Base-by-base conservation (phyloP, 768 basidiomycete genomes). In the Termitomyces sp. region DNA sequence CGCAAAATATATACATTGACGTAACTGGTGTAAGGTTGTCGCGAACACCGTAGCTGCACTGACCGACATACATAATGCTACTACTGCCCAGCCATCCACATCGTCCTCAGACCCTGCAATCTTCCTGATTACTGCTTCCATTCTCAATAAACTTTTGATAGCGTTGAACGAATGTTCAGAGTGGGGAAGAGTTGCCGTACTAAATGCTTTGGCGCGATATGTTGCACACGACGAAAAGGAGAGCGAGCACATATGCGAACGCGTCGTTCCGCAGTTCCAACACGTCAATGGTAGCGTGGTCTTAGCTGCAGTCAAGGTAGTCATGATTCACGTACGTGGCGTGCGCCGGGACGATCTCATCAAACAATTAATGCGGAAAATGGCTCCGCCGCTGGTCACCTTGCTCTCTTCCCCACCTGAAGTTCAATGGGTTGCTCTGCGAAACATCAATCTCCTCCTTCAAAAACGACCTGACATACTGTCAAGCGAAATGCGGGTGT, bases 101-200 rank as follows among this genome's bases (percentile, higher is more conserved):
- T 76, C 82, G 1, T 70, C 82, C 3, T 76, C 82, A 2, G 84
- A 88, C 48, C 77, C 84, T 3, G 87, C 85, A 18, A 70, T 87
- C 54, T 98, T 98, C 74, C 73, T 72, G 58, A 92, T 98, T 70
- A 94, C 94, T n/a, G 72, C 87, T 6, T 71, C 84, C 0, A 82
- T 95, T 58, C 80, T 99, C 51, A 88, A 81, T 72, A 97, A 95
- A 69, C 83, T 99, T 16, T 77, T 99, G 55, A 90, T 98, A 54
- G 97, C 96, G 2, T 79, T 99, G 20, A 96, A 96, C 68, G 97
- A 98, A 72, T 98, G 96, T 69, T 96, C 95, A 0, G 97, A 99
- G 74, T 99, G 97, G 97, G 97, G 97, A 33, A 84, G 96, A 56
- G 94, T 99, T 16, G 94, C 95, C 1, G 86, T 99, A 38, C 73